These are phyloP conservation scores for Adansonia grandidieri DNA, from an alignment of 441 rosid species.

Conservation along the genomic window DNA sequence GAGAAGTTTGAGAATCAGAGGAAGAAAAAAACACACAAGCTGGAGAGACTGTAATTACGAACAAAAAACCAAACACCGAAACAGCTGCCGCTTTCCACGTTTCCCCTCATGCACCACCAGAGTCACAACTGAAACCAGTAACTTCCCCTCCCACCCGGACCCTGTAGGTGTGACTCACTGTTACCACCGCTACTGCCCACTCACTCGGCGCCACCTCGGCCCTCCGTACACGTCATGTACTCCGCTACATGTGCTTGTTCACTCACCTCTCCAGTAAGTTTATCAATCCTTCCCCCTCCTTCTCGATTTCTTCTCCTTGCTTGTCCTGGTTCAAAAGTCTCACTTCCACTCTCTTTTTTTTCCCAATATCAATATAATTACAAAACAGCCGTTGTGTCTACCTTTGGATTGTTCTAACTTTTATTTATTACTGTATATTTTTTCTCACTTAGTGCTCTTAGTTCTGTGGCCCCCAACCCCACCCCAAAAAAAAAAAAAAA, in stretches of 20 bases:
- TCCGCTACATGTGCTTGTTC: not conserved
- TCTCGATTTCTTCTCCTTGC: slow-evolving; percentile 33
- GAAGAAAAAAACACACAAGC: not conserved
- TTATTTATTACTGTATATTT: not conserved
- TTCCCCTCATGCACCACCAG: slow-evolving; percentile 31
- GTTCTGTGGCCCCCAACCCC: not conserved
- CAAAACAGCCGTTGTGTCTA: slow-evolving; percentile 30
- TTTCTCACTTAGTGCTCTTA: not conserved
- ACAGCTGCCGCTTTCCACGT: slow-evolving; percentile 31
- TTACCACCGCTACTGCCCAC: not conserved
- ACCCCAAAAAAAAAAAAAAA: not conserved
- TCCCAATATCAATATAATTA: slow-evolving; percentile 17
- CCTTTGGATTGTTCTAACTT: slow-evolving; percentile 28
- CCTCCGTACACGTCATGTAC: slow-evolving; percentile 10
- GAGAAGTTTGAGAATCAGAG: too few species aligned
- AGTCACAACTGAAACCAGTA: not conserved
- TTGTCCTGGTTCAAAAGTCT: slow-evolving; percentile 27
- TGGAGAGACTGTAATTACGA: not conserved
- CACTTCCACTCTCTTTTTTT: slow-evolving; percentile 20
- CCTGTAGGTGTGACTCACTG: not conserved
- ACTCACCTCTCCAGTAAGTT: slow-evolving; percentile 8
- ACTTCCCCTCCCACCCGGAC: not conserved
- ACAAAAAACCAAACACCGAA: slow-evolving; percentile 9
- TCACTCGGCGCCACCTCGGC: slow-evolving; percentile 5
- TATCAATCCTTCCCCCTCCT: not conserved